Base-by-base conservation (phyloP, 129 eudicot genomes). In the Mikania micrantha region DNA sequence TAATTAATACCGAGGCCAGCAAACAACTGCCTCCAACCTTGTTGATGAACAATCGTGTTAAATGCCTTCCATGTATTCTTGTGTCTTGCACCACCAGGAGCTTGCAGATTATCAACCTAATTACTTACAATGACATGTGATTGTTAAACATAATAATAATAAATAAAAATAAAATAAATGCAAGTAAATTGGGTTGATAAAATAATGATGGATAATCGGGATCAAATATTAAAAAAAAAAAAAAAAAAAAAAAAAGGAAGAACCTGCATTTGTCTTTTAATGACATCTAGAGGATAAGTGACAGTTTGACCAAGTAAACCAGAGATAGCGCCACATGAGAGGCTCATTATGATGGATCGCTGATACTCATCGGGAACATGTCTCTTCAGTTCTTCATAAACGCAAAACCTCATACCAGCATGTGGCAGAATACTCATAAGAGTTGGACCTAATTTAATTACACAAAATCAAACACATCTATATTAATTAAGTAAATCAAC, bases 241-340 rank as follows among this genome's bases (percentile, higher is more conserved):
- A 4, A 54, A 1, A 0, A 53, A 32, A 8, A 64, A 28, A 11
- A 1, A 32, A 32, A 32, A 2, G 2, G 2, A 4, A 2, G 2
- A 2, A 89, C 99, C 96, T 94, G 99, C 99, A 94, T 94, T 70
- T 89, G 99, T 52, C 97, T 85, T 69, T 96, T 77, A 40, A 94
- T 93, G 78, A 94, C 99, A 69, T 94, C 99, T 75, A 94, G 80
- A 24, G 99, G 99, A 77, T 94, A 94, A 4, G 99, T 94, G 27
- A 94, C 75, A n/a, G 99, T 94, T 72, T 94, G 99, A 11, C 99
- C 99, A 68, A 89, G 70, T 70, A 93, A 82, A 76, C 99, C 99
- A 70, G 99, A 97, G 63, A 94, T 57, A 71, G 99, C 99, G 73
- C 99, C 99, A 83, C 99, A 94, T 0, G 88, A 86, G 28, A 94